Evolutionary conservation across 2,329 filamentous ascomycete species (phyloP).

Genomic region (Phialemonium atrogriseum): DNA sequence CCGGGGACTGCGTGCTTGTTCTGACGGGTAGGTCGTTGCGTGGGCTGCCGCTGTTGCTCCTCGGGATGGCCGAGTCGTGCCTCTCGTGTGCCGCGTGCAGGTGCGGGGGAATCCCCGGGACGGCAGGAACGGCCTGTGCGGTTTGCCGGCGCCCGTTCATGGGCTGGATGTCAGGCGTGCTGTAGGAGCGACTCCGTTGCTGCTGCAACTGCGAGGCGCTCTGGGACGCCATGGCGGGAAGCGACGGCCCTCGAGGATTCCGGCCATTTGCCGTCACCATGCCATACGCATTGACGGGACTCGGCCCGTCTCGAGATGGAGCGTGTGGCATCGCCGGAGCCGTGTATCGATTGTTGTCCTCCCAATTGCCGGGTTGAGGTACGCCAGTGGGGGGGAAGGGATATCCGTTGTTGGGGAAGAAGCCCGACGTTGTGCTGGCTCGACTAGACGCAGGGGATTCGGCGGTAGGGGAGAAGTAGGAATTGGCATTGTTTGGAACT

Average conservation of each 20-base stretch:
- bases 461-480: constrained; percentile 84
- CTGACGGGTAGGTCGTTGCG: constrained; percentile 58
- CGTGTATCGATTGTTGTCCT: constrained; percentile 74
- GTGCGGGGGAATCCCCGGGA: constrained; percentile 70
- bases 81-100: constrained; percentile 44
- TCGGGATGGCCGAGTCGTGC: constrained; percentile 55
- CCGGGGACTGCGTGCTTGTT: constrained; percentile 63
- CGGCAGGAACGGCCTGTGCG: constrained; percentile 49
- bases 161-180: constrained; percentile 77
- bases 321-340: constrained; percentile 78
- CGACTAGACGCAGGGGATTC: constrained; percentile 73
- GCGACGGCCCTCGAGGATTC: constrained; percentile 66
- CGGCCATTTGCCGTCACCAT: constrained; percentile 44
- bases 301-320: constrained; percentile 68
- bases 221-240: constrained; percentile 57
- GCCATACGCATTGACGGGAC: constrained; percentile 53
- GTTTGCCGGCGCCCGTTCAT: constrained; percentile 49
- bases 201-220: constrained; percentile 51
- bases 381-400: constrained; percentile 69
- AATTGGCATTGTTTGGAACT: constrained; percentile 48
- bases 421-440: constrained; percentile 65
- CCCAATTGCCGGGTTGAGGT: constrained; percentile 51
- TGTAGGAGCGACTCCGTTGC: constrained; percentile 79
- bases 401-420: constrained; percentile 51
- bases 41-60: constrained; percentile 78